phyloP scores from a whole-genome alignment of 1,284 basidiomycete genomes.

The Boletellus sp. region DNA sequence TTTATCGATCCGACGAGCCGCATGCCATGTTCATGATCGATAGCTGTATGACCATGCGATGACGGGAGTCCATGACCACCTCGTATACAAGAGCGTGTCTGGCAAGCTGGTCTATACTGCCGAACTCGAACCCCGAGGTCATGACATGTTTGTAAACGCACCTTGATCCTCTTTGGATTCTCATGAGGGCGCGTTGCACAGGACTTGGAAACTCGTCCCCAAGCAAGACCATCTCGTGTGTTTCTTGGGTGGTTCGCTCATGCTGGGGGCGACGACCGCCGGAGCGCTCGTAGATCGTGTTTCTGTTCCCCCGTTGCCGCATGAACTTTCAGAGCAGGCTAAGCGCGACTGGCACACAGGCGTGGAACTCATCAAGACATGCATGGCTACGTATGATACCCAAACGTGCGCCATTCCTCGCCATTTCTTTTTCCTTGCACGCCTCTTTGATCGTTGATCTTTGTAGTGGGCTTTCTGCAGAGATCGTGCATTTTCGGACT shows the following conservation, averaged over 20 bases:
- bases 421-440: slow-evolving; percentile 1
- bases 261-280: slow-evolving; percentile 82
- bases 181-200: slow-evolving; percentile 27
- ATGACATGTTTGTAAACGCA: slow-evolving; percentile 42
- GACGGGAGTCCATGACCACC: slow-evolving; percentile 72
- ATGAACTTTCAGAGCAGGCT: slow-evolving; percentile 53
- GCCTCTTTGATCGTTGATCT: neutral
- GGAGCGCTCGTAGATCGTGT: slow-evolving; percentile 47
- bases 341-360: slow-evolving; percentile 82
- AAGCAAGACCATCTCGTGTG: slow-evolving; percentile 97
- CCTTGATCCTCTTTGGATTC: slow-evolving; percentile 1
- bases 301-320: slow-evolving; percentile 57
- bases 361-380: slow-evolving; percentile 80
- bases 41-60: slow-evolving; percentile 89
- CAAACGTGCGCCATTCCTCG: slow-evolving; percentile 57
- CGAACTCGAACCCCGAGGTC: slow-evolving; percentile 66
- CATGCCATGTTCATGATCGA: slow-evolving; percentile 1
- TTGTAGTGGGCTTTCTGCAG: slow-evolving; percentile 72
- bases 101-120: slow-evolving; percentile 73
- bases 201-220: slow-evolving; percentile 67
- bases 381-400: slow-evolving; percentile 85
- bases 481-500: slow-evolving; percentile 77
- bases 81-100: slow-evolving; percentile 62
- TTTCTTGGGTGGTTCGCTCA: slow-evolving; percentile 88
- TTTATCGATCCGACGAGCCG: neutral